Evolutionary conservation across 768 basidiomycete species (phyloP), one percentile per base, ranked within the genome.

Genomic region (Collybia sordida): DNA sequence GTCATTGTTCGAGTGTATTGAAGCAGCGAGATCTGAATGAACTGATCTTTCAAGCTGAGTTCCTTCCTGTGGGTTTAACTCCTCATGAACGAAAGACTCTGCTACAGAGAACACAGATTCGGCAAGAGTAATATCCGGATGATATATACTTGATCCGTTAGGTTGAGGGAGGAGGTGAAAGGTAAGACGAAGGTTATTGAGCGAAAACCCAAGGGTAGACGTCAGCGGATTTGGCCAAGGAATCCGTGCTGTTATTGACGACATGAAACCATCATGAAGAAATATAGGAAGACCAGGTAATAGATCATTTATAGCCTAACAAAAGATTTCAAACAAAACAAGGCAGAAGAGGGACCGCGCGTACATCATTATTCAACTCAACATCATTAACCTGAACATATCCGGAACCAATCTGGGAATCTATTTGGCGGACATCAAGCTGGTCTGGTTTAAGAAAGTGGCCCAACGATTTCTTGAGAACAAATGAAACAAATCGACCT

Each of bases 381-480:
- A 97, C 72, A 60, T 93, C 85, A 54, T 86, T 86, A 31, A 98
- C 80, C 67, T 93, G 90, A 3, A 97, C 83, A 64, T 81, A 86
- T 15, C 95, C 95, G 36, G 86, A 88, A n/a, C 91, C 88, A 59
- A 98, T 86, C 68, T 96, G 92, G 23, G 92, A 89, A 59, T 96
- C 92, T 59, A 97, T 87, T 69, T 92, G 85, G 48, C 86, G 79
- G 45, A 82, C 75, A 69, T 97, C 90, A 50, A 97, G 80, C 60
- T 94, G 93, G 14, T 92, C 94, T 8, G 90, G 90, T 64, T 87
- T 89, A 47, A 98, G 78, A 52, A 97, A 78, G 62, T 88, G 88
- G 9, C 95, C 95, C 0, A 98, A 72, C 6, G 82, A 78, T 60
- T 84, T 85, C 75, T 85, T 88, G 54, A 98, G 78, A 45, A 93